These are phyloP conservation scores for Colletotrichum sojae DNA, from an alignment of 2,329 filamentous ascomycete genomes.

Conservation along the genomic window DNA sequence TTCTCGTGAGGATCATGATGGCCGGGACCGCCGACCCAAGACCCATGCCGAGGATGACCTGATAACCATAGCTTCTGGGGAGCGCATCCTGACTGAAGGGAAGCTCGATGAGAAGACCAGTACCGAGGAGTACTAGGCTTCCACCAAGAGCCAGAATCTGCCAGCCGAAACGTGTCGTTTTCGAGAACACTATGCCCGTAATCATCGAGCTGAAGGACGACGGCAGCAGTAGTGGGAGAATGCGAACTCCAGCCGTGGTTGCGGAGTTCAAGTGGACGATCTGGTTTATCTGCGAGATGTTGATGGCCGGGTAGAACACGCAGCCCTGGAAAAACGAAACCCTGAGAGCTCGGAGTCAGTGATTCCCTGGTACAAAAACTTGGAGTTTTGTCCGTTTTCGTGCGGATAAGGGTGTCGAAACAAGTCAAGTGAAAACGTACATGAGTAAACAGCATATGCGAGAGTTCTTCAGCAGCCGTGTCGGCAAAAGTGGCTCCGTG, in stretches of 20 bases:
- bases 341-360: neutral
- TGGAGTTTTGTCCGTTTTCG: neutral
- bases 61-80: neutral
- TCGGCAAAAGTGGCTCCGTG: constrained; percentile 1
- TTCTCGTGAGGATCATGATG: constrained; percentile 3
- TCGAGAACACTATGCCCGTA: neutral
- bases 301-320: constrained; percentile 2
- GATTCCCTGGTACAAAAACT: neutral
- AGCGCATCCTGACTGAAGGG: neutral
- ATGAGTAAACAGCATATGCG: neutral
- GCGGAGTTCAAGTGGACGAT: constrained; percentile 6
- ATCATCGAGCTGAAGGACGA: constrained; percentile 10
- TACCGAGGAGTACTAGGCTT: neutral
- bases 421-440: neutral
- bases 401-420: too few relatives aligned
- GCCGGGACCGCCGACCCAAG: neutral
- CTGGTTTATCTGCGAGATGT: constrained; percentile 4
- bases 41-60: neutral
- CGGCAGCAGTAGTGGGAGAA: neutral
- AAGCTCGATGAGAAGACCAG: constrained; percentile 1
- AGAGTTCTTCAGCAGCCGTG: constrained; percentile 3
- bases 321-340: constrained; percentile 5
- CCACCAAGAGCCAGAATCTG: neutral
- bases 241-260: neutral
- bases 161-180: constrained; percentile 14